A percentile compares a stretch with the other conserved stretches of the same genome.
Evolutionary conservation across 306 rosid genomes (phyloP).

Genomic region (Dalbergia cochinchinensis): DNA sequence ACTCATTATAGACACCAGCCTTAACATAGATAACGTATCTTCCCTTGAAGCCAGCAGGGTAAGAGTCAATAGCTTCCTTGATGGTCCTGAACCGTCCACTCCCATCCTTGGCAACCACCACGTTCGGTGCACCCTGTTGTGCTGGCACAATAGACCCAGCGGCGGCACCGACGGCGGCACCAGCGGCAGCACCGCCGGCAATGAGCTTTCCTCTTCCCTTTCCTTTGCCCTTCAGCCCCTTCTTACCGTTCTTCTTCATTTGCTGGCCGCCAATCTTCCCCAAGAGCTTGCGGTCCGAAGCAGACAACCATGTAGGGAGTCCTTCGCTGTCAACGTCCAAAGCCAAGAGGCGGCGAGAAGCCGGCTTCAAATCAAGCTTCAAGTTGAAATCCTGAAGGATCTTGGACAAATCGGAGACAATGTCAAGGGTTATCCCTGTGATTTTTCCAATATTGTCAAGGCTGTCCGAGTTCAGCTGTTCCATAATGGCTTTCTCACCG

Average conservation of each 20-base stretch:
- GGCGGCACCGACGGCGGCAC: not conserved
- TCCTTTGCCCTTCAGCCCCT: not conserved
- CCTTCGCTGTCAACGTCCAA: slow-evolving; percentile 45
- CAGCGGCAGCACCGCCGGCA: not conserved
- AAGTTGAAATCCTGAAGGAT: slow-evolving; percentile 49
- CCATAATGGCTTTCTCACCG: slow-evolving; percentile 41
- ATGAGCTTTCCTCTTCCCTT: not conserved
- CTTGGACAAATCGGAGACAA: slow-evolving; percentile 43
- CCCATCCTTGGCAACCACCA: slow-evolving; percentile 80
- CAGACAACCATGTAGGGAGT: slow-evolving; percentile 65
- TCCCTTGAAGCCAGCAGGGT: slow-evolving; percentile 50
- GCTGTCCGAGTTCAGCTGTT: not conserved
- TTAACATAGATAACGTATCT: slow-evolving; percentile 71
- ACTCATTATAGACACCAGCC: slow-evolving; percentile 71
- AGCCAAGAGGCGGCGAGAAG: slow-evolving; percentile 61
- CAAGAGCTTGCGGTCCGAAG: slow-evolving; percentile 64
- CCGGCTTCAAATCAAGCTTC: slow-evolving; percentile 52
- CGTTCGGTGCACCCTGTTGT: slow-evolving; percentile 43
- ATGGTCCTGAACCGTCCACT: slow-evolving; percentile 63
- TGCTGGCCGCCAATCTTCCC: not conserved
- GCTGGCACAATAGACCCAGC: not conserved
- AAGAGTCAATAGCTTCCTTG: slow-evolving; percentile 55
- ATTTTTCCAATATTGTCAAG: slow-evolving; percentile 36
- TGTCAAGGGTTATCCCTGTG: slow-evolving; percentile 66
- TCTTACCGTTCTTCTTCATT: not conserved